Conservation (phyloP, 441 rosid genomes). For the Biscutella laevigata region DNA sequence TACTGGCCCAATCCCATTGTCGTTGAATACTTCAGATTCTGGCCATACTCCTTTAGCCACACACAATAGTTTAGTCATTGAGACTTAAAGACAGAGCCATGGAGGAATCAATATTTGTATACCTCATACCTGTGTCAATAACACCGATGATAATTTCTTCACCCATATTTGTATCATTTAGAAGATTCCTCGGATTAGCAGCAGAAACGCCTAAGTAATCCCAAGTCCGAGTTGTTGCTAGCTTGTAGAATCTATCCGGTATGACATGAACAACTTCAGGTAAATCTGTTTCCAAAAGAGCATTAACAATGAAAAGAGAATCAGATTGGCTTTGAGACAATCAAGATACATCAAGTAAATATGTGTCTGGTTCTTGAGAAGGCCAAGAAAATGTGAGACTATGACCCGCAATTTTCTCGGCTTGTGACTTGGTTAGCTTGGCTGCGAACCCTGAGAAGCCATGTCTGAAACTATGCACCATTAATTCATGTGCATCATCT, state of each 20-base stretch:
- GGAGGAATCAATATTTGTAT: too few relatives aligned
- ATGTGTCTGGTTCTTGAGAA: background rate
- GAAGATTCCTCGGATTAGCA: constrained; percentile 7
- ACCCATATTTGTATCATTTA: constrained; percentile 18
- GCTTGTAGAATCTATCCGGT: constrained; percentile 16
- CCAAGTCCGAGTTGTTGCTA: constrained; percentile 24
- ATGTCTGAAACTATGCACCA: constrained; percentile 50
- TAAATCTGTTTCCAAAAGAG: constrained; percentile 9
- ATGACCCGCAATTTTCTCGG: constrained; percentile 27
- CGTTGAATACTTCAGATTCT: constrained; percentile 46
- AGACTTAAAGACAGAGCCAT: background rate
- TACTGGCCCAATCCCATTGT: constrained; percentile 42
- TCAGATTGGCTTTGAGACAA: background rate
- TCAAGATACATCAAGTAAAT: background rate
- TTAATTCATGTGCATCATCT: constrained; percentile 42
- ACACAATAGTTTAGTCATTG: background rate
- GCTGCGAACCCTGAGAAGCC: constrained; percentile 65
- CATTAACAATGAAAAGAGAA: background rate
- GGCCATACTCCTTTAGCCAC: constrained; percentile 52
- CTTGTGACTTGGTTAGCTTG: constrained; percentile 40
- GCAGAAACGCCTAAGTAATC: constrained; percentile 21
- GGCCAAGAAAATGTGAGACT: background rate
- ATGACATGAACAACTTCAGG: constrained; percentile 25
- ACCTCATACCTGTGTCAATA: constrained; percentile 18
- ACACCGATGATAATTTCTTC: constrained; percentile 14